Evolutionary conservation across 495 filamentous ascomycete genomes (phyloP), one percentile per base, ranked within the genome.

Genomic region (Penicillium pancosmium): DNA sequence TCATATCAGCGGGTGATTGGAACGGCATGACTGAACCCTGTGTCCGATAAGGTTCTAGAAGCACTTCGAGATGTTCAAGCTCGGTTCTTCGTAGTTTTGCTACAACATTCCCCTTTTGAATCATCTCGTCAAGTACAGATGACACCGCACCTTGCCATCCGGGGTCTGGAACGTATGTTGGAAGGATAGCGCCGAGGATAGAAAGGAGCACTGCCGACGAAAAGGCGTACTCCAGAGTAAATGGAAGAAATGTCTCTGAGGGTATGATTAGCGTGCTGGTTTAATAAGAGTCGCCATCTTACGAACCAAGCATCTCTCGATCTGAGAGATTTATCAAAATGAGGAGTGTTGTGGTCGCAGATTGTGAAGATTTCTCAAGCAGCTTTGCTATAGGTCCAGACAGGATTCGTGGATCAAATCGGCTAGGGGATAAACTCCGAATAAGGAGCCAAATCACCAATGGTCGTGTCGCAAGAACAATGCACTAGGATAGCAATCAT

Each of bases 361-460:
- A 38, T 38, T 38, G 35, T 2, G 35, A 11, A 8, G 35, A 38
- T 15, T 38, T 38, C 10, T 38, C 35, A 15, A 38, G 35, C 35
- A 38, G 13, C 13, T 38, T 38, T 7, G 35, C 35, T 10, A 38
- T 38, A 4, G 35, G 11, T 38, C 35, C 35, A 12, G 35, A 38
- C 3, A 38, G 4, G 3, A 38, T 38, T 11, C 1, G 16, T 25
- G 31, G 21, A 13, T 50, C 47, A n/a, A 50, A 50, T 27, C 13
- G 33, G 21, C 19, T 4, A 15, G 47, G 47, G 6, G 47, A 11
- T 15, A 50, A 23, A 50, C 47, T 50, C 1, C 47, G 47, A 50
- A 50, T 50, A 2, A 50, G 47, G 25, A 50, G 47, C 47, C 47
- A 50, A 33, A 50, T 23, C 5, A 50, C 47, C 12, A 50, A 27